Conservation (phyloP, 1,284 basidiomycete species). For the Meira nashicola region DNA sequence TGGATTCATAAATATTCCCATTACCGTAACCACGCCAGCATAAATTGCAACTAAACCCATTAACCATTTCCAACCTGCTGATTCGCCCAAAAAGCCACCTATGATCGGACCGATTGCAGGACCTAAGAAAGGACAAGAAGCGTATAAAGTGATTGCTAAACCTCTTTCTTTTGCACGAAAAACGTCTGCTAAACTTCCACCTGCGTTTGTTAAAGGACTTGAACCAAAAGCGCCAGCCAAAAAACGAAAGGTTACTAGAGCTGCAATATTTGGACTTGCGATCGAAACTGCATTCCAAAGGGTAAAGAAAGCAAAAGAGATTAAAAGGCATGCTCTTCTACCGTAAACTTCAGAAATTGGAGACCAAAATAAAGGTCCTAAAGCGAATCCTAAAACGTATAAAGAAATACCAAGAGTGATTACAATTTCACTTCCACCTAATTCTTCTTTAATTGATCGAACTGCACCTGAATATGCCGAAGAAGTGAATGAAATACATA, state of each 20-base stretch:
- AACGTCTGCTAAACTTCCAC: slow-evolving; percentile 60
- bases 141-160: slow-evolving; percentile 66
- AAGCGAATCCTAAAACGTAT: slow-evolving; percentile 63
- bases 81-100: slow-evolving; percentile 25
- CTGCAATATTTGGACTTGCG: slow-evolving; percentile 57
- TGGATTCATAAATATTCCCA: slow-evolving; percentile 23
- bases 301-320: slow-evolving; percentile 57
- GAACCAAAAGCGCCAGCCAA: slow-evolving; percentile 63
- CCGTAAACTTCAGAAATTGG: slow-evolving; percentile 63
- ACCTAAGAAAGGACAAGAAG: slow-evolving; percentile 71
- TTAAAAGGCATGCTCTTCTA: slow-evolving; percentile 64
- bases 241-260: slow-evolving; percentile 66
- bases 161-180: slow-evolving; percentile 69
- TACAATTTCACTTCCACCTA: slow-evolving; percentile 51
- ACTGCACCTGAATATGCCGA: slow-evolving; percentile 40
- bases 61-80: slow-evolving; percentile 22
- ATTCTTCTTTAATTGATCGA: slow-evolving; percentile 23
- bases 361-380: slow-evolving; percentile 59
- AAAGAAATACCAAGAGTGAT: slow-evolving; percentile 65
- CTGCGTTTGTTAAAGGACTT: slow-evolving; percentile 57
- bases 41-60: slow-evolving; percentile 61
- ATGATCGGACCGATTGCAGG: slow-evolving; percentile 57
- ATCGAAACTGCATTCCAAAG: slow-evolving; percentile 7
- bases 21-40: slow-evolving; percentile 55
- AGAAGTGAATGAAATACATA: slow-evolving; percentile 38